Evolutionary conservation across 2,329 filamentous ascomycete genomes (phyloP), one percentile per base, ranked within the genome.

Genomic region (Fusarium sp.): DNA sequence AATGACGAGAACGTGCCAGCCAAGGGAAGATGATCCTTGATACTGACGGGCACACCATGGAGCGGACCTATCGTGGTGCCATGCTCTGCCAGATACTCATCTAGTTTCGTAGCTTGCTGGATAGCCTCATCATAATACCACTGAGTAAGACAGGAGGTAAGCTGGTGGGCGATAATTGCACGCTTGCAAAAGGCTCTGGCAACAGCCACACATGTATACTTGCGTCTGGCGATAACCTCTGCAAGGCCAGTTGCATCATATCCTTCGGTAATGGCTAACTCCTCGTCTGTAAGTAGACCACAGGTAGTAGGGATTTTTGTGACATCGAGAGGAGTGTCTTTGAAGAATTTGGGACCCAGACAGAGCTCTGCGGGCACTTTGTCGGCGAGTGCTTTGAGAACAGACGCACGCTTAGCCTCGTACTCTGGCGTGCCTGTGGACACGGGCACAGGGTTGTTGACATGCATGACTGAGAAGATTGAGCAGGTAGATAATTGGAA

Each of bases 401-500:
- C 7, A 39, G 49, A 0, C 1, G 22, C 49, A 29, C 49, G 49
- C 1, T 53, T 39, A 14, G 49, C 18, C 14, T 53, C 49, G 14
- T 53, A 10, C 18, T 53, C 49, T 27, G 33, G 33, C 0, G 49
- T n/a, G 5, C 49, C 49, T 12, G 15, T 39, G 2, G 49, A 33
- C 5, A 53, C 49, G 2, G 49, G 22, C 0, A 53, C 49, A 5
- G 49, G 49, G 33, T n/a, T 53, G 4, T 53, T 53, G 49, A 53
- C 22, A 7, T 53, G 9, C 49, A 53, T 53, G 17, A 3, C 10
- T 36, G 35, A 15, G 35, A 36, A 36, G 18, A 12, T 52, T 52
- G 22, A 15, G 10, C 8, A 11, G 31, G n/a, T 4, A 0, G 4
- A 3, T 11, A 10, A 20, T 25, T 5, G 4, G 12, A 29, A 15